Conservation (phyloP, 371 early-diverging fungal species). For the Apophysomyces trapeziformis region DNA sequence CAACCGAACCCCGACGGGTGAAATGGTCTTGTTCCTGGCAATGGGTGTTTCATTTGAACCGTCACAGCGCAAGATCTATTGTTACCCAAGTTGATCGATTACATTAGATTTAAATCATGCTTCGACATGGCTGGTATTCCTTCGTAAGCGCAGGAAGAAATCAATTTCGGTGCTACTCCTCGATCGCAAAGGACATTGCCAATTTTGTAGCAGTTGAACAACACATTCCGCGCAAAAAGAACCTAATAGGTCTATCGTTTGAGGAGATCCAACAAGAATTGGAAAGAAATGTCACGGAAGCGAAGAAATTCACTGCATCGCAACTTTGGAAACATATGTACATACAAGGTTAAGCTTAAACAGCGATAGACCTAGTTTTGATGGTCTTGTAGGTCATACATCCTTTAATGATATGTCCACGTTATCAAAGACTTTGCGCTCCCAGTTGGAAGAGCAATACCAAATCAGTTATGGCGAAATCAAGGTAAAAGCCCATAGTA, state of each 20-base stretch:
- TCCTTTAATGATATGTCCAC: constrained; percentile 70
- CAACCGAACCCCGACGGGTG: too few relatives aligned
- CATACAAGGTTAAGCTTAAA: constrained; percentile 42
- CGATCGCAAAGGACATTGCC: neutral
- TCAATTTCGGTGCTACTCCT: neutral
- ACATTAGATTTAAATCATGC: constrained; percentile 1
- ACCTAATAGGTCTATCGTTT: constrained; percentile 52
- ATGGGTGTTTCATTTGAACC: too few relatives aligned
- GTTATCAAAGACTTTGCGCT: constrained; percentile 57
- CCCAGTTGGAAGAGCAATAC: constrained; percentile 52
- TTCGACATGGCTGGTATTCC: neutral
- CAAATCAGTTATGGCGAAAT: constrained; percentile 65
- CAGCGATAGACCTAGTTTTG: neutral
- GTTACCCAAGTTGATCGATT: neutral
- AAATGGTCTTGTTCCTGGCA: too few relatives aligned
- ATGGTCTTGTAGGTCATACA: constrained; percentile 35
- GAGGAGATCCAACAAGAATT: constrained; percentile 46
- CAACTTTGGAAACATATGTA: constrained; percentile 76
- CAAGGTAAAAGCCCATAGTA: constrained; percentile 39
- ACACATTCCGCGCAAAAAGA: constrained; percentile 34
- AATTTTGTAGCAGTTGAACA: neutral
- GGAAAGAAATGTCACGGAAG: constrained; percentile 23
- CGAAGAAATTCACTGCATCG: constrained; percentile 54
- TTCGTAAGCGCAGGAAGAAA: neutral
- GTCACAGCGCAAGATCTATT: too few relatives aligned